These are phyloP conservation scores for Mucor irregularis DNA, from an alignment of 371 early-diverging fungal species.

Conservation along the genomic window DNA sequence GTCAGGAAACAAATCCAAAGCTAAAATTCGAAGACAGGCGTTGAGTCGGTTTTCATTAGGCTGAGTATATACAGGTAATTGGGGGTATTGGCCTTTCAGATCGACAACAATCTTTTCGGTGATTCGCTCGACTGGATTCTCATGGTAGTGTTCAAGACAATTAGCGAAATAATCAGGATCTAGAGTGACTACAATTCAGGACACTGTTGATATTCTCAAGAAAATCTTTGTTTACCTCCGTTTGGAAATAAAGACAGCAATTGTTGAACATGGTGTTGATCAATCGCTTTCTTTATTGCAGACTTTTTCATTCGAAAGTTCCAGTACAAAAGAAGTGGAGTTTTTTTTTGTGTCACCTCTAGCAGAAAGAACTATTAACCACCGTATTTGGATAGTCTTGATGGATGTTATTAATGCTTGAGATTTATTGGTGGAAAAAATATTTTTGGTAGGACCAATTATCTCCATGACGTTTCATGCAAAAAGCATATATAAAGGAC, in stretches of 20 bases:
- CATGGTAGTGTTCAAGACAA: slow-evolving; percentile 41
- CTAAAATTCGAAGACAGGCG: slow-evolving; percentile 34
- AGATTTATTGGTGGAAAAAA: too few species aligned
- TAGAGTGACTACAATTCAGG: slow-evolving; percentile 3
- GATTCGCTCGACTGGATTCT: slow-evolving; percentile 44
- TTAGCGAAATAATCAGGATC: slow-evolving; percentile 50
- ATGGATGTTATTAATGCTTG: too few species aligned
- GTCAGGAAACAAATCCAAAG: slow-evolving; percentile 56
- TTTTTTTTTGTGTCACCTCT: background rate
- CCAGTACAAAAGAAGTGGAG: background rate
- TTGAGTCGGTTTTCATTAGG: slow-evolving; percentile 27
- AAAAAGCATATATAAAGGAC: slow-evolving; percentile 4
- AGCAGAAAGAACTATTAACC: background rate
- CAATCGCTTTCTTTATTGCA: background rate
- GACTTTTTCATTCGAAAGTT: background rate
- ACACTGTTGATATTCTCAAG: too few species aligned
- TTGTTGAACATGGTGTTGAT: slow-evolving; percentile 19
- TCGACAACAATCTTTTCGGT: slow-evolving; percentile 41
- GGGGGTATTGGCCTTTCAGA: slow-evolving; percentile 42
- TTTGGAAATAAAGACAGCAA: slow-evolving; percentile 33
- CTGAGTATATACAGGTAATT: slow-evolving; percentile 7
- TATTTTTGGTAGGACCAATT: too few species aligned
- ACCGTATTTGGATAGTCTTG: background rate
- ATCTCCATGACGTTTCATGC: slow-evolving; percentile 7
- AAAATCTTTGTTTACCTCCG: slow-evolving; percentile 42